Base-by-base conservation (phyloP, 257 asterid genomes). In the Solanum rostratum region DNA sequence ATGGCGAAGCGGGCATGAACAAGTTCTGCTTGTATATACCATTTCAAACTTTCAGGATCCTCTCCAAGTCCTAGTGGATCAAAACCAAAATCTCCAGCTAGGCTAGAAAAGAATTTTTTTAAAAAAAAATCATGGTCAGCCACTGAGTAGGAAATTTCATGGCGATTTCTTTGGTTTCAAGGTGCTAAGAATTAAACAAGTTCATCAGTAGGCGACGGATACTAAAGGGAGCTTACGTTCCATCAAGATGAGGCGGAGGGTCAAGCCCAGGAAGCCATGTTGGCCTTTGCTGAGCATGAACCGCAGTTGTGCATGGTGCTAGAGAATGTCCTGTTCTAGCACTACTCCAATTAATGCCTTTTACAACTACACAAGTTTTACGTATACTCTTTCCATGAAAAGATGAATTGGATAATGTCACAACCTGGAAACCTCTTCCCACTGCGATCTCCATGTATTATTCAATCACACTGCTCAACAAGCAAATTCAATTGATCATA, bases 181-280 rank as follows among this genome's bases (percentile, higher is more conserved):
- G 69, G 37, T 41, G 8, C 10, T 62, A 62, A 29, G 70, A 62
- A 62, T 29, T 37, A 14, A n/a, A 24, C 0, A 62, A 62, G 30
- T 15, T 70, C 46, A 20, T 41, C 10, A 33, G 49, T 68, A 18
- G 15, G 49, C 24, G 39, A 69, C 7, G 29, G 10, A 69, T 37
- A 69, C 50, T 57, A 57, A 20, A 65, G 3, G 73, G 83, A 82
- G 76, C 93, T 93, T 88, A 94, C 98, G 95, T 94, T 92, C 97
- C 98, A 82, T 95, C 92, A 60, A 95, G 98, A 90, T 95, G 89
- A 69, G 98, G 79, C 10, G 98, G 98, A 84, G 98, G 97, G 90
- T 94, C 97, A 20, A 94, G 93, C 45, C 97, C 98, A 6, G 98
- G 98, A 22, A 94, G 98, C 98, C 98, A 95, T 29, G 97, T 94